A percentile compares a stretch with the other conserved stretches of the same genome.
phyloP scores from a whole-genome alignment of 2,329 filamentous ascomycete genomes.

The Fusarium sp. region DNA sequence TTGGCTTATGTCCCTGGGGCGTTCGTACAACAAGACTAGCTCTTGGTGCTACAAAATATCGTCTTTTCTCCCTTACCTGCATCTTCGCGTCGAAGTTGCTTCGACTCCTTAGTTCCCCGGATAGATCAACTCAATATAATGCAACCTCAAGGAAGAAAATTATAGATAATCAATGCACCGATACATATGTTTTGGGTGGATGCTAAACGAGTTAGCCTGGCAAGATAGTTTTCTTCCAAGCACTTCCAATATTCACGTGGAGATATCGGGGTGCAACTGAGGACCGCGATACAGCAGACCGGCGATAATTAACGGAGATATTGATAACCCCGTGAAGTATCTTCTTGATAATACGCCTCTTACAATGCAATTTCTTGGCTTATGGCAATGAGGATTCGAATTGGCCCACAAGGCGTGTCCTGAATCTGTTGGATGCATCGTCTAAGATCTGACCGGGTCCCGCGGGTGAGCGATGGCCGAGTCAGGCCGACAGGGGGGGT shows the following conservation, averaged over 20 bases:
- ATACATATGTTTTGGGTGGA: background rate
- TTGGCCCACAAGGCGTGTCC: background rate
- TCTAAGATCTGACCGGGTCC: background rate
- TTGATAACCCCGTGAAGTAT: background rate
- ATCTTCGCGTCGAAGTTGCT: background rate
- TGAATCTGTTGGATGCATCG: background rate
- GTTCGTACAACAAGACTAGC: background rate
- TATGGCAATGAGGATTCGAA: background rate
- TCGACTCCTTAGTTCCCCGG: background rate
- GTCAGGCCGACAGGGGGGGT: background rate
- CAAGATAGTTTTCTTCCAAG: background rate
- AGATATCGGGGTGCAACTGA: background rate
- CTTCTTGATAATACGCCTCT: background rate
- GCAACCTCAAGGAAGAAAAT: background rate
- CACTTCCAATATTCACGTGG: background rate
- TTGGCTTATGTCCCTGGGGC: background rate
- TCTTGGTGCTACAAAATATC: background rate
- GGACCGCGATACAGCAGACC: background rate
- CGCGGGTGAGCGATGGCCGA: background rate
- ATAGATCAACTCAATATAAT: background rate
- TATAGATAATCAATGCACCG: background rate
- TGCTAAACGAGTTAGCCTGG: background rate
- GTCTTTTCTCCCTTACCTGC: background rate
- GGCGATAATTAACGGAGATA: background rate
- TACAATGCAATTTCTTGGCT: background rate